Conservation (phyloP, 2,329 filamentous ascomycete species). For the Botrytis pseudocinerea region DNA sequence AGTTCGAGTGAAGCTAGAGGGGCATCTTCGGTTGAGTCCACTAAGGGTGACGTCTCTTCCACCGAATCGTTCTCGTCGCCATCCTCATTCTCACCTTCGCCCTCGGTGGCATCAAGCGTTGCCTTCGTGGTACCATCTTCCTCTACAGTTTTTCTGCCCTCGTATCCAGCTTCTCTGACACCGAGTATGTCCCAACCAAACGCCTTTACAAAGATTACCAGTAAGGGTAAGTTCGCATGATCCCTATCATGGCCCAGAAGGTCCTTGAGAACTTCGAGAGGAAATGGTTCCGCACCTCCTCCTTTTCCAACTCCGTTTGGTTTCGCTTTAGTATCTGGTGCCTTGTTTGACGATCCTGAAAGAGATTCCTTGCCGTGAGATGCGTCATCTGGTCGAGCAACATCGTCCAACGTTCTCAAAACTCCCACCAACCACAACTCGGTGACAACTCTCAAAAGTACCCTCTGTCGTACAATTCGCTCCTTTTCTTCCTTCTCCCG, state of each 20-base stretch:
- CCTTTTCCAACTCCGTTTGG: slow-evolving; percentile 56
- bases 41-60: slow-evolving; percentile 50
- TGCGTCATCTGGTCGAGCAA: slow-evolving; percentile 62
- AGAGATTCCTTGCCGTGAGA: slow-evolving; percentile 51
- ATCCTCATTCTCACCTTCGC: slow-evolving; percentile 45
- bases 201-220: slow-evolving; percentile 93
- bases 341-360: slow-evolving; percentile 56
- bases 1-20: slow-evolving; percentile 75
- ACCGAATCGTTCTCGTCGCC: slow-evolving; percentile 44
- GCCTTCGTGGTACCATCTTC: slow-evolving; percentile 71
- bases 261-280: slow-evolving; percentile 96
- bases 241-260: slow-evolving; percentile 91
- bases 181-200: slow-evolving; percentile 96
- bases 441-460: slow-evolving; percentile 85
- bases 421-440: slow-evolving; percentile 95
- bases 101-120: slow-evolving; percentile 45
- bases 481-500: slow-evolving; percentile 97
- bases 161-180: slow-evolving; percentile 67
- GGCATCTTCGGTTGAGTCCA: slow-evolving; percentile 59
- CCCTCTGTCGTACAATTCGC: slow-evolving; percentile 78
- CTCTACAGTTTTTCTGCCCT: slow-evolving; percentile 80
- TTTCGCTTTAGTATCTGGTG: slow-evolving; percentile 59
- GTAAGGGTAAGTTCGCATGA: slow-evolving; percentile 83
- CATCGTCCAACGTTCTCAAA: slow-evolving; percentile 74
- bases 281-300: slow-evolving; percentile 83